Conservation (phyloP, 179 eudicot genomes). For the Sideroxylon spinosum region DNA sequence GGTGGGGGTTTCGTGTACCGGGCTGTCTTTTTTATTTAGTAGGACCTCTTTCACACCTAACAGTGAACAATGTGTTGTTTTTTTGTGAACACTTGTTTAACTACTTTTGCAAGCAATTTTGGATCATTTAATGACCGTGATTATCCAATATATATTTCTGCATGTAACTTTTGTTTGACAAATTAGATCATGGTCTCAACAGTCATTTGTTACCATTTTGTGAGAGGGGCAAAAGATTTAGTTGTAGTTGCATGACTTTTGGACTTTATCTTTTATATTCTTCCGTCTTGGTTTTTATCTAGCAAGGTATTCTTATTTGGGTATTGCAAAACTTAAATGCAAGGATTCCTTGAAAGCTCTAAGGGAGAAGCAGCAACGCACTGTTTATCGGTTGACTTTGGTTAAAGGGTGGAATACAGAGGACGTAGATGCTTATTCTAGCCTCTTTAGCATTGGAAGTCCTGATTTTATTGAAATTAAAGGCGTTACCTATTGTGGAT, state of each 20-base stretch:
- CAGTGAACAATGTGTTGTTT: neutral
- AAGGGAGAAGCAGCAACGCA: constrained; percentile 80
- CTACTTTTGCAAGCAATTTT: no score
- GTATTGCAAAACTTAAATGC: constrained; percentile 14
- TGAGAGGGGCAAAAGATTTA: neutral
- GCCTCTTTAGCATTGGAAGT: constrained; percentile 65
- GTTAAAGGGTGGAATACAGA: constrained; percentile 99
- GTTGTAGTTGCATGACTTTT: neutral
- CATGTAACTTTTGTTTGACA: neutral
- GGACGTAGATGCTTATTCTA: constrained; percentile 87
- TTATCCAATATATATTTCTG: neutral
- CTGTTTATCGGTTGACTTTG: constrained; percentile 91
- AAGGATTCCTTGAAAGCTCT: constrained; percentile 89
- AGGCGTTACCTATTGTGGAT: constrained; percentile 98
- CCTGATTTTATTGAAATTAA: constrained; percentile 96
- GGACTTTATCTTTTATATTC: neutral
- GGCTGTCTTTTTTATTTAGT: no score
- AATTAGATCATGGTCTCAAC: neutral
- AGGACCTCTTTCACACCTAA: no score
- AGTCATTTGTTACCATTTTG: neutral
- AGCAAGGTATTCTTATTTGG: neutral
- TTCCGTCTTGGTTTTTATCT: neutral
- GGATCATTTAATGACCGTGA: neutral
- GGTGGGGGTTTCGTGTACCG: no score
- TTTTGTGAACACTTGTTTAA: no score